These are phyloP conservation scores for Pseudogymnoascus sp. DNA, from an alignment of 2,329 filamentous ascomycete species.

Conservation along the genomic window DNA sequence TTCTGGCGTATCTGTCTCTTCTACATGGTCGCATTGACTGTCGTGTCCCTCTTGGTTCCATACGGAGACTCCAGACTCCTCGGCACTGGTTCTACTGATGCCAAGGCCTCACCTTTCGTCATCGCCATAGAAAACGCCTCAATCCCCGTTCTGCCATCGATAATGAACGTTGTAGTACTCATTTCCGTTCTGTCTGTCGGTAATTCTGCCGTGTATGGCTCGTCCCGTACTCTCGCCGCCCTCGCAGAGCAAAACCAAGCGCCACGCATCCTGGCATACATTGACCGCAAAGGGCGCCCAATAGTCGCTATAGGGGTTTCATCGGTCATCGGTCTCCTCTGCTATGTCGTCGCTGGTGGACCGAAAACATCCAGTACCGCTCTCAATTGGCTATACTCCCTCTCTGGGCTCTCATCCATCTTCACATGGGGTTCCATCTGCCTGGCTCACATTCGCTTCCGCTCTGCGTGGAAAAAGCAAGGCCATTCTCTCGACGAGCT, in stretches of 20 bases:
- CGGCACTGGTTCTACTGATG: conserved; percentile 31
- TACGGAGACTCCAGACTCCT: conserved; percentile 36
- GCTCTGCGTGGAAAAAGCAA: conserved; percentile 49
- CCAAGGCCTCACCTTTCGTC: conserved; percentile 48
- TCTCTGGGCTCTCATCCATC: conserved; percentile 55
- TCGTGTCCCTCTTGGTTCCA: conserved; percentile 43
- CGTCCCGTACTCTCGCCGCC: conserved; percentile 51
- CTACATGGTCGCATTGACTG: conserved; percentile 45
- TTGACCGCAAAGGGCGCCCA: conserved; percentile 51
- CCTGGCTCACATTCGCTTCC: conserved; percentile 61
- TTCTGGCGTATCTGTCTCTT: conserved; percentile 49
- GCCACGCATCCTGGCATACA: conserved; percentile 48
- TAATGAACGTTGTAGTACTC: conserved; percentile 54
- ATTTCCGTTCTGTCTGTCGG: conserved; percentile 53
- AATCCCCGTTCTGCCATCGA: conserved; percentile 43
- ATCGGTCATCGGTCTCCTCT: conserved; percentile 44
- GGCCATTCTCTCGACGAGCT: conserved; percentile 57
- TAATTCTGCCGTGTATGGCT: conserved; percentile 52
- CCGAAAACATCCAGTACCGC: conserved; percentile 40
- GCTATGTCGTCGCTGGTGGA: conserved; percentile 37
- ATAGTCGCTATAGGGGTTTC: conserved; percentile 41
- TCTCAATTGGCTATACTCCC: conserved; percentile 57
- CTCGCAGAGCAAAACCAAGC: conserved; percentile 53
- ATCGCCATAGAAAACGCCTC: conserved; percentile 48
- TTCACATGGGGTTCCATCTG: conserved; percentile 63